Percentiles rank a stretch among this genome's conserved stretches.
These are phyloP conservation scores for Pythium angustatum DNA, from an alignment of 352 stramenopile genomes.

Conservation along the genomic window DNA sequence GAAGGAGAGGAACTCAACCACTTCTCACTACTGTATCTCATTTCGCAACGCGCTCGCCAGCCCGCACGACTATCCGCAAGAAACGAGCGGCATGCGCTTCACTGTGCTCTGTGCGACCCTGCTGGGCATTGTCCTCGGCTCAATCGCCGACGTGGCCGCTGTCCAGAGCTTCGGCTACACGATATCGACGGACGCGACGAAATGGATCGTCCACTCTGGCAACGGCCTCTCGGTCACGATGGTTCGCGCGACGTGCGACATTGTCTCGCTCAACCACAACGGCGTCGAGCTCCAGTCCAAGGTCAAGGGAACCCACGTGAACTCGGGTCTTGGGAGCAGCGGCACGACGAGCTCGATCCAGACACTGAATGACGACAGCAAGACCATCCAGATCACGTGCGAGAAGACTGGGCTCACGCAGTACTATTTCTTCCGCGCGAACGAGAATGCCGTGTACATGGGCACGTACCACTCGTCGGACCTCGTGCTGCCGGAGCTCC, in stretches of 20 bases:
- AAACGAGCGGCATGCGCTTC: no score
- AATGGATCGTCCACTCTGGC: constrained; percentile 41
- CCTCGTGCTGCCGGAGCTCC: constrained; percentile 40
- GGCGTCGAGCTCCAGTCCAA: constrained; percentile 47
- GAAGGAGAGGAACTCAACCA: no score
- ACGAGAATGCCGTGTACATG: constrained; percentile 61
- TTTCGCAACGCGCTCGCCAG: no score
- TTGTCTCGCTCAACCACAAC: constrained; percentile 51
- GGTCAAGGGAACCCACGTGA: constrained; percentile 42
- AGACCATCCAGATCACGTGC: constrained; percentile 48
- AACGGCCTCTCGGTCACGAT: constrained; percentile 38
- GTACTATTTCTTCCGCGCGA: constrained; percentile 56
- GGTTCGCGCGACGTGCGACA: constrained; percentile 42
- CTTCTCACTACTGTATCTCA: no score
- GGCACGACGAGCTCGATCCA: constrained; percentile 34
- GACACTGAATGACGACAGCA: constrained; percentile 37
- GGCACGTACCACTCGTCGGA: constrained; percentile 46
- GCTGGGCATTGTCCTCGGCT: background rate
- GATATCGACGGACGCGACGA: constrained; percentile 23
- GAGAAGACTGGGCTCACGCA: constrained; percentile 41
- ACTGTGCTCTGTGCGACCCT: no score
- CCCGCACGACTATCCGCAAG: no score
- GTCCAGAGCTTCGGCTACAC: constrained; percentile 7
- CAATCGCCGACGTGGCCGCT: background rate
- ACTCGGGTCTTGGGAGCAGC: constrained; percentile 43